A percentile compares a stretch with the other conserved stretches of the same genome.
phyloP scores from a whole-genome alignment of 2,329 filamentous ascomycete species.

The Dothideomycetes sp. region DNA sequence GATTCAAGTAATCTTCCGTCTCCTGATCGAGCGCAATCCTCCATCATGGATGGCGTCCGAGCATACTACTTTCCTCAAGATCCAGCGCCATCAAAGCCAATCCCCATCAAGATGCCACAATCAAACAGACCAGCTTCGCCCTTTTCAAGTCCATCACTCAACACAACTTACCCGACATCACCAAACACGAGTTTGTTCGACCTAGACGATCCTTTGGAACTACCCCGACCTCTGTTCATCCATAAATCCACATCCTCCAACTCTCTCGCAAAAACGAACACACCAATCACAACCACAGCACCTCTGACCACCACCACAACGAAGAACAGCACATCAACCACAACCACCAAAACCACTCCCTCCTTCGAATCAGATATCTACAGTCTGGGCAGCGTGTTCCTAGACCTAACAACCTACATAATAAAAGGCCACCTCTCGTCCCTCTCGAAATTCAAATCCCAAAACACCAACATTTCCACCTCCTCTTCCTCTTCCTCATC shows the following conservation, averaged over 20 bases:
- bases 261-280: no score
- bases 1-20: slow-evolving; percentile 4
- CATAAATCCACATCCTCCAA: not conserved
- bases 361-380: slow-evolving; percentile 55
- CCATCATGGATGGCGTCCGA: not conserved
- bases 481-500: not conserved
- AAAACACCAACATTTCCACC: slow-evolving; percentile 21
- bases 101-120: not conserved
- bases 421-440: slow-evolving; percentile 58
- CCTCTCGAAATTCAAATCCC: slow-evolving; percentile 57
- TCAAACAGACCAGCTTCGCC: not conserved
- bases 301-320: no score
- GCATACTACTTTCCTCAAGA: not conserved
- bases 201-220: not conserved
- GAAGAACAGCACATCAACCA: not conserved
- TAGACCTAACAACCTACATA: slow-evolving; percentile 62
- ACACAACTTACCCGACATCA: no score
- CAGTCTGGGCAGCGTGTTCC: slow-evolving; percentile 61
- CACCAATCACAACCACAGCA: no score
- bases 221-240: slow-evolving; percentile 5
- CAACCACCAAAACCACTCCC: not conserved
- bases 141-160: slow-evolving; percentile 1
- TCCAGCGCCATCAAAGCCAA: not conserved
- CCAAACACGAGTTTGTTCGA: no score
- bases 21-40: slow-evolving; percentile 1